Evolutionary conservation across 148 eudicot genomes (phyloP).

Genomic region (Rhododendron molle): DNA sequence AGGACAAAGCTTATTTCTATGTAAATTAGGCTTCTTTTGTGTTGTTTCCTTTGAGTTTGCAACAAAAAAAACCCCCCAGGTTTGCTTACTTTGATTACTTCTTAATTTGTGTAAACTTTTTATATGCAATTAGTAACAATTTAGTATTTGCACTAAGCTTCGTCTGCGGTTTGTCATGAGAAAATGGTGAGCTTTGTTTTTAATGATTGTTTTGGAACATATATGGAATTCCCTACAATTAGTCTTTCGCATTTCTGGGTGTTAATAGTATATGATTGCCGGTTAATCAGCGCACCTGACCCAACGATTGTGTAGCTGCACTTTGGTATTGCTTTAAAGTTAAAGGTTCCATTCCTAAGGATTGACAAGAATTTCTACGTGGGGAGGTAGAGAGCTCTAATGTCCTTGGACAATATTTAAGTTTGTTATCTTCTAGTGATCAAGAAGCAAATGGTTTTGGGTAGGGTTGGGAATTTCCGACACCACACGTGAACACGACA

Average conservation of each 20-base stretch:
- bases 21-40: conserved; percentile 9
- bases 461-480: too few relatives aligned
- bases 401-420: background rate
- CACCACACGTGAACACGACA: too few relatives aligned
- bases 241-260: background rate
- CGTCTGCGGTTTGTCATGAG: background rate
- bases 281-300: background rate
- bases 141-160: background rate
- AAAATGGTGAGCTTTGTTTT: background rate
- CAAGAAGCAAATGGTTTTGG: background rate
- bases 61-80: background rate
- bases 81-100: background rate
- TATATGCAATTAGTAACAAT: background rate
- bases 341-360: background rate
- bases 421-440: background rate
- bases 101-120: background rate
- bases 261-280: background rate
- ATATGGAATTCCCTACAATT: background rate
- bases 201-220: background rate
- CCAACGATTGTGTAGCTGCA: background rate
- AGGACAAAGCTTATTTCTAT: background rate
- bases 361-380: background rate
- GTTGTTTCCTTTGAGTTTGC: background rate
- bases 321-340: background rate
- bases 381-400: background rate